A percentile compares a stretch with the other conserved stretches of the same genome.
Evolutionary conservation across 2,329 filamentous ascomycete species (phyloP).

Genomic region (Colletotrichum tofieldiae): DNA sequence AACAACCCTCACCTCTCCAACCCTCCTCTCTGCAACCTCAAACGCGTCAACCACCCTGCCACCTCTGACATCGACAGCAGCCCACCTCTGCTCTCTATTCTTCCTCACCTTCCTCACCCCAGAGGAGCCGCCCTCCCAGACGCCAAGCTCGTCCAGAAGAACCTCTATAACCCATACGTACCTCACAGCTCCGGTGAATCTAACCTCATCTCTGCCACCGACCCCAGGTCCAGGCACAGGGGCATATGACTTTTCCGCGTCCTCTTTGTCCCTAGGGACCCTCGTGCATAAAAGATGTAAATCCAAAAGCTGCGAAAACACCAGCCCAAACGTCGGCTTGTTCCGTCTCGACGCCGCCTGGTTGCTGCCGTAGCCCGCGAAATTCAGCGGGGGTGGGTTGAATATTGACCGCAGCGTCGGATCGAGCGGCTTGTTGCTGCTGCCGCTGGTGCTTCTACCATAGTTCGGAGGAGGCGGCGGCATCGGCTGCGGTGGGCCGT

Average conservation of each 20-base stretch:
- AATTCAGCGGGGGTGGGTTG: conserved; percentile 51
- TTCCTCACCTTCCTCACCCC: conserved; percentile 45
- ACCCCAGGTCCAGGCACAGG: conserved; percentile 19
- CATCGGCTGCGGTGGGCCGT: conserved; percentile 8
- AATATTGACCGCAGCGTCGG: conserved; percentile 68
- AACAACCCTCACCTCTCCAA: conserved; percentile 47
- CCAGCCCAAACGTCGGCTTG: conserved; percentile 68
- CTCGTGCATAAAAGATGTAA: conserved; percentile 68
- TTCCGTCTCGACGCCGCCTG: conserved; percentile 50
- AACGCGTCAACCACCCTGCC: conserved; percentile 60
- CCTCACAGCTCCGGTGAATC: conserved; percentile 39
- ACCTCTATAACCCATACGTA: conserved; percentile 66
- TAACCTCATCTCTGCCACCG: conserved; percentile 11
- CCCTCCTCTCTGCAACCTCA: conserved; percentile 35
- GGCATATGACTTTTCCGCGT: conserved; percentile 56
- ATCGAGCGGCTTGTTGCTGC: conserved; percentile 51
- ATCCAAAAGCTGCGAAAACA: conserved; percentile 70
- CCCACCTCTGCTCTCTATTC: conserved; percentile 69
- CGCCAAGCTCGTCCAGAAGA: conserved; percentile 65
- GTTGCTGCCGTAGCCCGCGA: conserved; percentile 43
- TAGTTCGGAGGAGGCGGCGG: conserved; percentile 18
- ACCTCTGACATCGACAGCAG: conserved; percentile 60
- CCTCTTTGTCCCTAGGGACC: conserved; percentile 57
- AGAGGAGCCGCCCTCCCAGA: conserved; percentile 54
- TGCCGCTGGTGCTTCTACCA: background rate